These are phyloP conservation scores for Kodamaea kakaduensis DNA, from an alignment of 805 yeast species.

Conservation along the genomic window DNA sequence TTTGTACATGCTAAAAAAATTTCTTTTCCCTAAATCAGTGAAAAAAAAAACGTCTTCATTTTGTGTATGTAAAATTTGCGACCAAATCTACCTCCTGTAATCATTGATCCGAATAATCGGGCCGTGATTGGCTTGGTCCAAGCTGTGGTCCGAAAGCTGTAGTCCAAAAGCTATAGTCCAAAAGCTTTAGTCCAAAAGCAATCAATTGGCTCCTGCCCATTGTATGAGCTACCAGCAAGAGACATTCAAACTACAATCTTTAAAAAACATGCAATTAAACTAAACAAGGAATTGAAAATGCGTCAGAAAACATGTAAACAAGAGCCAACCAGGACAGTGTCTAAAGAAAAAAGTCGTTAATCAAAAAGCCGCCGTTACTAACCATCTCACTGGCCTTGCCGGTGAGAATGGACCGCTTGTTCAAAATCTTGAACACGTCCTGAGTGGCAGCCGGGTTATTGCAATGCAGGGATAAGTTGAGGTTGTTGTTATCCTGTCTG, in stretches of 20 bases:
- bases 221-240: too few species aligned
- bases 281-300: conserved; percentile 6
- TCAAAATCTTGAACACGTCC: conserved; percentile 32
- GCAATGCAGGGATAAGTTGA: conserved; percentile 30
- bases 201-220: too few species aligned
- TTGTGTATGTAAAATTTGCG: background rate
- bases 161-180: too few species aligned
- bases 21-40: background rate
- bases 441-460: conserved; percentile 14
- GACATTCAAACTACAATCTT: background rate
- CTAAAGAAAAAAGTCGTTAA: conserved; percentile 41
- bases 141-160: too few species aligned
- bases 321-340: conserved; percentile 5
- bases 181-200: too few species aligned
- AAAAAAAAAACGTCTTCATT: background rate
- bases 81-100: background rate
- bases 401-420: conserved; percentile 31
- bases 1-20: background rate
- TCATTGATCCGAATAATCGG: too few species aligned
- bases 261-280: conserved; percentile 6
- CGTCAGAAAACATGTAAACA: conserved; percentile 2
- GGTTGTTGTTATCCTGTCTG: conserved; percentile 30
- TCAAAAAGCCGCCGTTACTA: conserved; percentile 37
- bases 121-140: too few species aligned
- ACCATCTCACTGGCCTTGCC: conserved; percentile 45